phyloP scores from a whole-genome alignment of 2,329 filamentous ascomycete species.

The Sporothrix euskadiensis region DNA sequence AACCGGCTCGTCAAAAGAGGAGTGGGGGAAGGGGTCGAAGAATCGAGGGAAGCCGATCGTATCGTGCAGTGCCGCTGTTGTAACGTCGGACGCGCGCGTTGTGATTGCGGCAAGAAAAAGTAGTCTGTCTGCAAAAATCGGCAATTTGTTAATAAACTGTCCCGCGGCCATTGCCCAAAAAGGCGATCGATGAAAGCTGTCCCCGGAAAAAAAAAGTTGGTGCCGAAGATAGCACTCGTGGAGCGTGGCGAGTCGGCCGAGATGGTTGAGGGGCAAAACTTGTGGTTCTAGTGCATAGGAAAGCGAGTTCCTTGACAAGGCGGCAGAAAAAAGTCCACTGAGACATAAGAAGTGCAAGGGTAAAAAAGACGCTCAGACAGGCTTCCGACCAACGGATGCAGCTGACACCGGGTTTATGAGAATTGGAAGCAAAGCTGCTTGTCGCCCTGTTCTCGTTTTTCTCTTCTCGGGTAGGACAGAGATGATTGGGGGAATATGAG shows the following conservation, averaged over 20 bases:
- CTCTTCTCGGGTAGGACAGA: neutral
- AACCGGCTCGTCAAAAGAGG: slow-evolving; percentile 12
- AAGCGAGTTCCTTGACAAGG: neutral
- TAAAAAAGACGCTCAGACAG: slow-evolving; percentile 6
- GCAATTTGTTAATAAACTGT: neutral
- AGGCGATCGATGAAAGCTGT: neutral
- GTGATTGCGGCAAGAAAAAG: slow-evolving; percentile 7
- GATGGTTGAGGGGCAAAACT: slow-evolving; percentile 2
- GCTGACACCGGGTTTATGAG: neutral
- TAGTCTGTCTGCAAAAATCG: slow-evolving; percentile 16
- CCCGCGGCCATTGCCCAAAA: neutral
- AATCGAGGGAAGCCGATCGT: neutral
- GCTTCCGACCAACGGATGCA: neutral
- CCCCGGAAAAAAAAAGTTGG: slow-evolving; percentile 5
- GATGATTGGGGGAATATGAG: neutral
- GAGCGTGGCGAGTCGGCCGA: slow-evolving; percentile 15
- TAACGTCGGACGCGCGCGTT: slow-evolving; percentile 10
- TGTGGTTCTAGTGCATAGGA: neutral
- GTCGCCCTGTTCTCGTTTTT: neutral
- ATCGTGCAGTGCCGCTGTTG: neutral
- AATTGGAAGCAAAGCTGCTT: neutral
- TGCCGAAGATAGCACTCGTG: neutral
- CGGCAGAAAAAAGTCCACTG: slow-evolving; percentile 11
- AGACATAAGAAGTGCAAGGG: slow-evolving; percentile 17
- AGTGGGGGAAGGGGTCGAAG: neutral